Percentiles rank a stretch among this genome's conserved stretches.
Conservation (phyloP, 192 early-diverging fungal genomes). For the Chytriomyces sp. region DNA sequence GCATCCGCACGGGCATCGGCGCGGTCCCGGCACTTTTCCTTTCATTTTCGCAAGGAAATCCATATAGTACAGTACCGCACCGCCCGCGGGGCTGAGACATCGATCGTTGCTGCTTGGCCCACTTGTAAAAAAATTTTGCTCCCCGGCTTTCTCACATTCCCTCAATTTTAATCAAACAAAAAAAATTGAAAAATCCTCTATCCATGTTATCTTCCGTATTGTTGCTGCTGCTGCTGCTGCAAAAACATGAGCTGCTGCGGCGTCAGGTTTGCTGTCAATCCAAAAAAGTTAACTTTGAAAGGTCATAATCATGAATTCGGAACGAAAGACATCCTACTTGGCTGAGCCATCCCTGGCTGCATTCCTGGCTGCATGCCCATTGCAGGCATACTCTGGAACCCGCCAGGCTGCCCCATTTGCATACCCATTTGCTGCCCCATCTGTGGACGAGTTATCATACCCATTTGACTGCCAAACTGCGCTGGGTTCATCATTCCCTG, state of each 20-base stretch:
- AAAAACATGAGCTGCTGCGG: conserved; percentile 32
- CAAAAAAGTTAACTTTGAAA: too few species aligned
- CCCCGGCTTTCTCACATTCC: background rate
- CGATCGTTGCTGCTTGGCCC: background rate
- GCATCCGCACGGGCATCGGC: too few species aligned
- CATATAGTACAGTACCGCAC: background rate
- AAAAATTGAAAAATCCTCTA: background rate
- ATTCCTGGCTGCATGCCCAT: conserved; percentile 5
- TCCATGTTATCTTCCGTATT: too few species aligned
- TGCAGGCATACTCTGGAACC: conserved; percentile 26
- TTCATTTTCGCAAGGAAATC: background rate
- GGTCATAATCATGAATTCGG: too few species aligned
- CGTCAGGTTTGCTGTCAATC: conserved; percentile 6
- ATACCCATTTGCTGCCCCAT: background rate
- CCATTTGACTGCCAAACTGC: conserved; percentile 1
- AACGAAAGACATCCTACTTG: too few species aligned
- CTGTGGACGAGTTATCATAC: conserved; percentile 11
- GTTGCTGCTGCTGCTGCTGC: conserved; percentile 37
- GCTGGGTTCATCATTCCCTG: background rate
- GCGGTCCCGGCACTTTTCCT: background rate
- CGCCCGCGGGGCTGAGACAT: too few species aligned
- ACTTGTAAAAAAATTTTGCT: background rate
- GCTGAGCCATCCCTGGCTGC: background rate
- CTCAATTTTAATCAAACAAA: too few species aligned
- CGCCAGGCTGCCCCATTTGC: conserved; percentile 25